Evolutionary conservation across 768 basidiomycete genomes (phyloP).

Genomic region (Russula dissimulans): DNA sequence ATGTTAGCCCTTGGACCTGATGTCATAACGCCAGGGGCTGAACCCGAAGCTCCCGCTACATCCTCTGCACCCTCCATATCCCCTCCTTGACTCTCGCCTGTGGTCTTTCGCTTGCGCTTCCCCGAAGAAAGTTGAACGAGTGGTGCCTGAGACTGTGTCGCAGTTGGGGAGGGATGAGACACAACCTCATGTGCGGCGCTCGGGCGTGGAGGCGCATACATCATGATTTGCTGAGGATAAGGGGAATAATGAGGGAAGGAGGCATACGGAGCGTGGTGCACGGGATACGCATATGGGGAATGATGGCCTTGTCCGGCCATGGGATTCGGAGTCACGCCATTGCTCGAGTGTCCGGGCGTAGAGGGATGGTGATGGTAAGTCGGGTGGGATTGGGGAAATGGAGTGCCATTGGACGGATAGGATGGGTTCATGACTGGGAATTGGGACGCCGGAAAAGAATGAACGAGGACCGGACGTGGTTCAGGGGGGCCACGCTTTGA

Average conservation of each 20-base stretch:
- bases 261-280: conserved; percentile 28
- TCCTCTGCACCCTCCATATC: conserved; percentile 47
- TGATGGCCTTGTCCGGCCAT: conserved; percentile 40
- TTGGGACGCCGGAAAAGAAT: conserved; percentile 42
- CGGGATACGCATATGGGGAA: conserved; percentile 34
- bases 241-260: conserved; percentile 39
- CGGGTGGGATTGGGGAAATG: conserved; percentile 34
- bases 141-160: conserved; percentile 23
- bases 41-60: conserved; percentile 43
- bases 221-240: conserved; percentile 48
- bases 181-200: conserved; percentile 27
- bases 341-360: conserved; percentile 27
- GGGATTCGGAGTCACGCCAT: conserved; percentile 29
- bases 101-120: conserved; percentile 56
- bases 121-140: conserved; percentile 23
- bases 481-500: conserved; percentile 29
- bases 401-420: conserved; percentile 53
- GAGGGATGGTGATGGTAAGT: conserved; percentile 31
- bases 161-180: conserved; percentile 27
- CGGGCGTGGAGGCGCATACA: conserved; percentile 46
- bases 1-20: conserved; percentile 11
- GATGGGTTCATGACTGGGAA: conserved; percentile 62
- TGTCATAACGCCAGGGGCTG: conserved; percentile 31
- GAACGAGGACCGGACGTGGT: conserved; percentile 32
- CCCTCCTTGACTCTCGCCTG: conserved; percentile 21